Evolutionary conservation across 352 stramenopile species (phyloP), one percentile per base, ranked within the genome.

Genomic region (Globisporangium mamillatum): DNA sequence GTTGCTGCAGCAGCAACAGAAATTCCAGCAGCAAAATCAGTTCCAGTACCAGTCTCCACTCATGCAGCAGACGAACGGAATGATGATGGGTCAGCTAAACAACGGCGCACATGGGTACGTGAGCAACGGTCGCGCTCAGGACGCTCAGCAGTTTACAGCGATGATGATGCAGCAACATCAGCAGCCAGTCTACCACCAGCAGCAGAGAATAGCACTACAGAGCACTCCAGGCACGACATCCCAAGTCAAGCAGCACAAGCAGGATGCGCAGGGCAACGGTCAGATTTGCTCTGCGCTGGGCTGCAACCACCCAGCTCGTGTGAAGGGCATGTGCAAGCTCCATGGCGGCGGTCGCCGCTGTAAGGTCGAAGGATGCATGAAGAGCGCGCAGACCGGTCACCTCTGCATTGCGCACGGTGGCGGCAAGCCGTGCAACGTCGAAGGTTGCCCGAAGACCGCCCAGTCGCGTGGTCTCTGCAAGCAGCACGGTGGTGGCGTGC

Each of bases 301-400:
- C 18, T 95, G 88, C 75, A 92, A 87, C 73, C 85, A 95, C 70
- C 75, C 83, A 1, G 85, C 88, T 5, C 82, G 86, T 0, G 80
- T 92, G 38, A 93, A 93, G 69, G 88, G 88, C 29, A 94, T 95
- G 88, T 95, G 88, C 77, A 95, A 95, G 69, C 65, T 92, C 9
- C 88, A 95, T 60, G 88, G 88, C 20, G 88, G 88, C 20, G 88
- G 88, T 0, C 77, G 86, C 22, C 79, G 88, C 16, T 95, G 88
- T 80, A 95, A 94, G 69, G 86, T 94, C 34, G 88, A 95, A 52
- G 88, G 88, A 27, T 95, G 88, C 70, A 95, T 93, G 88, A 94
- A 94, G 73, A 93, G 83, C 67, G 85, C 86, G 27, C 88, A 95
- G 68, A 95, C 85, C 18, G 88, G 88, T 24, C 85, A 93, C 59